Evolutionary conservation across 768 basidiomycete genomes (phyloP).

Genomic region (Clavaria fumosa): DNA sequence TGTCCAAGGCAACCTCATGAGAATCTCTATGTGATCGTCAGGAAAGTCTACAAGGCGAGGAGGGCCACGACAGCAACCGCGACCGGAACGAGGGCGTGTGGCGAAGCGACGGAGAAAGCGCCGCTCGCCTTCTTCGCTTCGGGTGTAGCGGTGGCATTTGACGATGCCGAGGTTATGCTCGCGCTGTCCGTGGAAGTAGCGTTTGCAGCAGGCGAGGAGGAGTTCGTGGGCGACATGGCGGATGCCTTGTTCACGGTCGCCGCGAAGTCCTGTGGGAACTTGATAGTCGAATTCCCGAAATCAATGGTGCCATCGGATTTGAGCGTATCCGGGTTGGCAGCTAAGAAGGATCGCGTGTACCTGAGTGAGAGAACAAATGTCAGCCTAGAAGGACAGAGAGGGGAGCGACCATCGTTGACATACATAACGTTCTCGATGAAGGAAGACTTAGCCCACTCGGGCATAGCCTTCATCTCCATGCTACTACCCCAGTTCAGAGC

Average conservation of each 20-base stretch:
- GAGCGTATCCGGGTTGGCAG: constrained; percentile 34
- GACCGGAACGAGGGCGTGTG: constrained; percentile 33
- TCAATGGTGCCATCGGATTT: constrained; percentile 35
- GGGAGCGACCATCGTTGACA: not conserved
- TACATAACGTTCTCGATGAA: constrained; percentile 43
- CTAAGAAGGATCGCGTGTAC: constrained; percentile 32
- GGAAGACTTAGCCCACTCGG: constrained; percentile 33
- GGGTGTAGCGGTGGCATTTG: constrained; percentile 12
- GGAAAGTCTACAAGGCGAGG: constrained; percentile 38
- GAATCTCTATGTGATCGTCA: no score
- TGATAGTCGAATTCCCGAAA: constrained; percentile 34
- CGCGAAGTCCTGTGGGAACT: constrained; percentile 45
- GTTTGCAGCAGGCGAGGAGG: constrained; percentile 16
- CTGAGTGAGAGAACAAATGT: not conserved
- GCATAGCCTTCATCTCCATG: constrained; percentile 42
- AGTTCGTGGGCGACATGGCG: constrained; percentile 8
- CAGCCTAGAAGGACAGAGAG: not conserved
- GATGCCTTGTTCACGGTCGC: constrained; percentile 27
- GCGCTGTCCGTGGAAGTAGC: constrained; percentile 14
- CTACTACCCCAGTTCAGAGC: constrained; percentile 47
- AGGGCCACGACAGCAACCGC: constrained; percentile 31
- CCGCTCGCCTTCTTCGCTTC: constrained; percentile 23
- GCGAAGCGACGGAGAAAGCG: constrained; percentile 31
- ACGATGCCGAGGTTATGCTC: constrained; percentile 7
- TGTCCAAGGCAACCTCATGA: no score